phyloP scores from a whole-genome alignment of 2,329 filamentous ascomycete species.

The Orbilia blumenaviensis region DNA sequence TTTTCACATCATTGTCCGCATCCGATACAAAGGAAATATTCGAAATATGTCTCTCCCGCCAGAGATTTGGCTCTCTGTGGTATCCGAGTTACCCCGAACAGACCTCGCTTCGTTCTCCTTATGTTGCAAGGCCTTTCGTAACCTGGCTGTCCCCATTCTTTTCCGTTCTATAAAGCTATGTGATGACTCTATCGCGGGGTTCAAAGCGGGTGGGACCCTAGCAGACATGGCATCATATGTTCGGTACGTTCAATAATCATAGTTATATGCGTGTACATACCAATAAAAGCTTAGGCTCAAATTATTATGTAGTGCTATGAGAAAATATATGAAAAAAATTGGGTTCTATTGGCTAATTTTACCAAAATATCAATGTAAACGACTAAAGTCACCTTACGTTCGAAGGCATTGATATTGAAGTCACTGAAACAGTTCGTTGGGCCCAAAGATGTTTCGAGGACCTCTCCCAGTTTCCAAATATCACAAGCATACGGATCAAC shows the following conservation, averaged over 20 bases:
- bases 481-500: not conserved
- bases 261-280: too few species aligned
- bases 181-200: not conserved
- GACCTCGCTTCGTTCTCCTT: conserved; percentile 20
- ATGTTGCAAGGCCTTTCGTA: conserved; percentile 16
- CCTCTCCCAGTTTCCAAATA: not conserved
- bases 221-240: not conserved
- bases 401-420: not conserved
- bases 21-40: too few species aligned
- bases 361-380: not conserved
- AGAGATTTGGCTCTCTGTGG: conserved; percentile 9
- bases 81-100: not conserved
- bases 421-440: not conserved
- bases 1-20: not conserved
- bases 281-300: too few species aligned
- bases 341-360: too few species aligned
- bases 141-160: conserved; percentile 13
- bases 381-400: conserved; percentile 1
- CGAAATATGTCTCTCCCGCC: not conserved
- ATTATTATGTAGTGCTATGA: too few species aligned
- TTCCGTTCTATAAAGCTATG: conserved; percentile 35
- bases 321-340: too few species aligned
- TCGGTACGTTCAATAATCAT: conserved; percentile 1
- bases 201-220: not conserved
- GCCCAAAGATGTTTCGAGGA: not conserved